phyloP scores from a whole-genome alignment of 73 alveolate genomes.

The Durusdinium trenchii region DNA sequence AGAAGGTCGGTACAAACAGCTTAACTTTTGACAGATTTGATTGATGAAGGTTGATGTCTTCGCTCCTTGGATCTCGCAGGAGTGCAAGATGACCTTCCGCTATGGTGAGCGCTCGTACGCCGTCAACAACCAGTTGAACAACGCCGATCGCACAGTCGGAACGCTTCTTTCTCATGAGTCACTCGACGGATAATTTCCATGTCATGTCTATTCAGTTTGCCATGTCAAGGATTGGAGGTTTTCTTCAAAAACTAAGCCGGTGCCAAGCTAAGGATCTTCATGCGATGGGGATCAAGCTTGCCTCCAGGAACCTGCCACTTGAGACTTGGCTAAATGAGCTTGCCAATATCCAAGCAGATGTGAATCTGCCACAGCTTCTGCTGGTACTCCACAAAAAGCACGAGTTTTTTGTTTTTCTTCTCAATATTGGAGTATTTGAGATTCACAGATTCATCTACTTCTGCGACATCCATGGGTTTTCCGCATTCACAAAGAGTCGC shows the following conservation, averaged over 20 bases:
- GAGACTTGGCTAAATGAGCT: conserved; percentile 2
- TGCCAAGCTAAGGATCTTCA: conserved; percentile 48
- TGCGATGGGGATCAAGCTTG: conserved; percentile 81
- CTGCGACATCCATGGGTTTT: too few relatives aligned
- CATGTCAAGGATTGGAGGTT: background rate
- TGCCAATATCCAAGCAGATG: too few relatives aligned
- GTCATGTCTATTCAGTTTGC: background rate
- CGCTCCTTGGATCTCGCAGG: background rate
- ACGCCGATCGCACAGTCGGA: conserved; percentile 91
- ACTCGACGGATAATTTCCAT: background rate
- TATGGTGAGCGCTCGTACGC: conserved; percentile 74
- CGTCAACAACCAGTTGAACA: conserved; percentile 51
- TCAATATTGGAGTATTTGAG: too few relatives aligned
- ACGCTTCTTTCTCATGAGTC: conserved; percentile 86
- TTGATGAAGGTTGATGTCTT: background rate
- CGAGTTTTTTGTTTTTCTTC: too few relatives aligned
- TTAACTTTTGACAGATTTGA: background rate
- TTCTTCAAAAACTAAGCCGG: background rate
- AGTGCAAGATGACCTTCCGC: conserved; percentile 95
- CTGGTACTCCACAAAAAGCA: too few relatives aligned
- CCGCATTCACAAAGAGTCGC: too few relatives aligned
- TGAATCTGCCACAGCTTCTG: too few relatives aligned
- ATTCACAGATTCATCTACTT: too few relatives aligned
- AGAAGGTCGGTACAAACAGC: background rate
- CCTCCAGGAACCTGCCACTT: conserved; percentile 91